Evolutionary conservation across 176 grass and related monocot genomes (phyloP).

Genomic region (Bothriochloa decipiens): DNA sequence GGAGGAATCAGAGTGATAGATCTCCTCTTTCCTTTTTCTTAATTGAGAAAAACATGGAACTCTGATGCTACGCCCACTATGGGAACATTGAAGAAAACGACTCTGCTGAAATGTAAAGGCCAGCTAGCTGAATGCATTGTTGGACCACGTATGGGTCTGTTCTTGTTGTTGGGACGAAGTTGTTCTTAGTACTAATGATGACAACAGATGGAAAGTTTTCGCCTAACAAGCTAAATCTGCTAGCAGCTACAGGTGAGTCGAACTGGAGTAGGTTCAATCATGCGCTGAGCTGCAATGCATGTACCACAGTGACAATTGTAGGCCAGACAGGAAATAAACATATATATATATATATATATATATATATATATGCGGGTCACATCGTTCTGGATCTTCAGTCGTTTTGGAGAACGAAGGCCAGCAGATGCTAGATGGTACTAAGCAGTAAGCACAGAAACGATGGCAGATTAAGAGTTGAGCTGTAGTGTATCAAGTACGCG

Average conservation of each 20-base stretch:
- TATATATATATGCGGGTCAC: neutral
- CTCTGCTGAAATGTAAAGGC: neutral
- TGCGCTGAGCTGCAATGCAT: slow-evolving; percentile 3
- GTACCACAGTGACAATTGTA: slow-evolving; percentile 1
- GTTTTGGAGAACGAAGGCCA: neutral
- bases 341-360: neutral
- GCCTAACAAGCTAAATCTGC: slow-evolving; percentile 3
- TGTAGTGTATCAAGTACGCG: neutral
- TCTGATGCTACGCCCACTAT: neutral
- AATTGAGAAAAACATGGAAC: neutral
- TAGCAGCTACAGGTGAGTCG: slow-evolving; percentile 5
- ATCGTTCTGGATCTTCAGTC: slow-evolving; percentile 22
- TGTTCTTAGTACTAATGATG: slow-evolving; percentile 25
- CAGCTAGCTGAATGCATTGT: slow-evolving; percentile 25
- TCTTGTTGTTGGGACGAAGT: neutral
- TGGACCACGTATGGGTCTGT: slow-evolving; percentile 14
- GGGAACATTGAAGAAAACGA: neutral
- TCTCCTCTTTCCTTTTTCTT: neutral
- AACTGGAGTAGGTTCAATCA: slow-evolving; percentile 24
- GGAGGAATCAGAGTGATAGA: neutral
- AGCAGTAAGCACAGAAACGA: neutral
- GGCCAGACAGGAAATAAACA: slow-evolving; percentile 8
- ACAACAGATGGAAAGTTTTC: neutral
- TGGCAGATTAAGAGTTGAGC: neutral
- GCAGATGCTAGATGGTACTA: neutral